A percentile compares a stretch with the other conserved stretches of the same genome.
Evolutionary conservation across 805 yeast genomes (phyloP).

Genomic region (Candida koratica): DNA sequence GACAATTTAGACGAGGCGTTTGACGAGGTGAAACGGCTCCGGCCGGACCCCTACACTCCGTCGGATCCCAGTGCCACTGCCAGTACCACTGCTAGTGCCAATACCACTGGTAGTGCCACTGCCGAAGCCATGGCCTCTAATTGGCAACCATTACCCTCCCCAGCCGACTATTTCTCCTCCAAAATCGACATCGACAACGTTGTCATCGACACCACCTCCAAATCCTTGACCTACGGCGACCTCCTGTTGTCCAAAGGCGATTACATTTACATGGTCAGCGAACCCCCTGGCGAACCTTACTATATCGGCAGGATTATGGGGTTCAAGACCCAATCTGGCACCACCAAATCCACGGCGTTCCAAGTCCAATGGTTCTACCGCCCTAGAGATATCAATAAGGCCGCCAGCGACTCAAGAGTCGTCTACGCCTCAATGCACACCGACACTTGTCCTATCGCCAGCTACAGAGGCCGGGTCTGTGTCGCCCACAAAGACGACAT

Average conservation of each 20-base stretch:
- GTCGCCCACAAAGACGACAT: conserved; percentile 71
- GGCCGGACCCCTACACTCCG: neutral
- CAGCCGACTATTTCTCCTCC: conserved; percentile 40
- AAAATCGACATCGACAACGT: conserved; percentile 41
- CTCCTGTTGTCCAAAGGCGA: conserved; percentile 51
- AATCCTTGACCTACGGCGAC: conserved; percentile 23
- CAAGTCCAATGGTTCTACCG: conserved; percentile 90
- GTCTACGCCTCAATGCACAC: conserved; percentile 83
- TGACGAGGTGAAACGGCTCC: conserved; percentile 17
- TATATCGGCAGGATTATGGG: conserved; percentile 83
- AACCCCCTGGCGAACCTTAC: conserved; percentile 93
- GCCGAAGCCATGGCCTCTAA: conserved; percentile 27
- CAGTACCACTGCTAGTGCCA: neutral
- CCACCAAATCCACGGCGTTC: conserved; percentile 53
- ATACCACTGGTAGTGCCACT: neutral
- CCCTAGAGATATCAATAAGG: conserved; percentile 75
- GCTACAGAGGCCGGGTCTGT: conserved; percentile 69
- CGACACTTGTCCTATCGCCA: conserved; percentile 71
- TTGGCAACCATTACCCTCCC: conserved; percentile 46
- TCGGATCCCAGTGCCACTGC: neutral
- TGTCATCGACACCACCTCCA: conserved; percentile 34
- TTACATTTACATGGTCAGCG: conserved; percentile 77
- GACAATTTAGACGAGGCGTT: conserved; percentile 29
- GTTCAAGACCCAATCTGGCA: conserved; percentile 35
- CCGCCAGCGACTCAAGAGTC: conserved; percentile 65